These are phyloP conservation scores for Kondoa malvinella DNA, from an alignment of 768 basidiomycete species.

Conservation along the genomic window DNA sequence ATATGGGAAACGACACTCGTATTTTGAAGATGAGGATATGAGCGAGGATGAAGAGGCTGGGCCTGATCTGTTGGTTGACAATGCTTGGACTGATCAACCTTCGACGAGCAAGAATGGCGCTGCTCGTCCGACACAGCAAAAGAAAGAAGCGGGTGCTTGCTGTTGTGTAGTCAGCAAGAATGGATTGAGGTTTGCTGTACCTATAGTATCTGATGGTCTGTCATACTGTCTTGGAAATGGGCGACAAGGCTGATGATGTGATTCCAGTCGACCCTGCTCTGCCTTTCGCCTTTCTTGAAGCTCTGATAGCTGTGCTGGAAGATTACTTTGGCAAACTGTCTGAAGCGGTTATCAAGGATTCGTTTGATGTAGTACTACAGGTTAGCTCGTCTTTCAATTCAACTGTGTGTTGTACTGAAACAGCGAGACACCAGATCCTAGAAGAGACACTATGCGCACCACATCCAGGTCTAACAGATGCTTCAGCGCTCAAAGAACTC, in stretches of 20 bases:
- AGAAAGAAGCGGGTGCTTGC: neutral
- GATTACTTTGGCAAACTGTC: constrained; percentile 82
- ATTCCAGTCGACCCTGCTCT: constrained; percentile 68
- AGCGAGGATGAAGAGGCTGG: neutral
- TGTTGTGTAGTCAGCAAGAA: neutral
- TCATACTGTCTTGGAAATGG: neutral
- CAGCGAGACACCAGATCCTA: constrained; percentile 44
- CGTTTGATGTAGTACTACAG: constrained; percentile 74
- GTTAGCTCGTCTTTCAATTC: neutral
- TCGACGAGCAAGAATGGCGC: neutral
- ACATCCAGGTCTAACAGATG: constrained; percentile 75
- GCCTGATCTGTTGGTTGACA: neutral
- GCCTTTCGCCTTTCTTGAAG: constrained; percentile 72
- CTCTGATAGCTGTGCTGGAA: constrained; percentile 61
- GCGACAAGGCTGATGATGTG: neutral
- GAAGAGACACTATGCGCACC: constrained; percentile 91
- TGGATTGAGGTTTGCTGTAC: neutral
- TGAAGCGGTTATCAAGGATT: constrained; percentile 61
- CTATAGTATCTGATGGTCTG: neutral
- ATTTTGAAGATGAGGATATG: neutral
- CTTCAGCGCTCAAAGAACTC: constrained; percentile 78
- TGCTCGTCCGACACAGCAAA: neutral
- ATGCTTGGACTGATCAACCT: neutral
- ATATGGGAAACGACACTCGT: neutral
- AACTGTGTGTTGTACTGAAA: too few species aligned